phyloP scores from a whole-genome alignment of 2,329 filamentous ascomycete genomes.

The Furcasterigmium furcatum region DNA sequence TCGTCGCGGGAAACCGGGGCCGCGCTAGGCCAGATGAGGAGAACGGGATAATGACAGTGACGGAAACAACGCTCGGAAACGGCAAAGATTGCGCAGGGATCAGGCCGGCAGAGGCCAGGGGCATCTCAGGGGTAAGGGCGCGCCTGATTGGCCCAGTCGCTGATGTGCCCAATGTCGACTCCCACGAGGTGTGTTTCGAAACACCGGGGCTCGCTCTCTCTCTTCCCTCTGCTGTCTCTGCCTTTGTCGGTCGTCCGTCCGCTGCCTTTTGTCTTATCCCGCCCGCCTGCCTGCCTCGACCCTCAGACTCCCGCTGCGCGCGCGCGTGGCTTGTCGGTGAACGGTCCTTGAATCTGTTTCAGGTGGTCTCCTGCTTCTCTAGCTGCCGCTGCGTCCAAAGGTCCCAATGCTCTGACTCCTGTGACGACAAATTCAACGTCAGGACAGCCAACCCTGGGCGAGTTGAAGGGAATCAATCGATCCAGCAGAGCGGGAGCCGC shows the following conservation, averaged over 20 bases:
- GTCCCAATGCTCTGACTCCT: too few relatives aligned
- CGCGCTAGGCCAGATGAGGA: background rate
- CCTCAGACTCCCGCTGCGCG: too few relatives aligned
- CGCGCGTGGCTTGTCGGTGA: conserved; percentile 8
- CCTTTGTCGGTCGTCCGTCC: background rate
- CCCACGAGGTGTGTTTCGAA: conserved; percentile 2
- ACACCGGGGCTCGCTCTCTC: conserved; percentile 1
- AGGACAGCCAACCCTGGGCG: too few relatives aligned
- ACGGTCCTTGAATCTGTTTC: conserved; percentile 15
- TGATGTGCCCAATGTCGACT: background rate
- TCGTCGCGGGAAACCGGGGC: background rate
- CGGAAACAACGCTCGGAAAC: conserved; percentile 2
- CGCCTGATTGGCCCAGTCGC: background rate
- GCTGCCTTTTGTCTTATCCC: background rate
- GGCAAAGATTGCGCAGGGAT: conserved; percentile 4
- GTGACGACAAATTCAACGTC: too few relatives aligned
- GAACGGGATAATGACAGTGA: conserved; percentile 1
- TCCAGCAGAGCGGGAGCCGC: too few relatives aligned
- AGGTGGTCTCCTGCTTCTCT: conserved; percentile 8
- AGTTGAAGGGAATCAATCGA: too few relatives aligned
- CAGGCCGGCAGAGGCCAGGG: background rate
- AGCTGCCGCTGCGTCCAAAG: background rate
- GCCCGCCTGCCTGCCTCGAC: too few relatives aligned
- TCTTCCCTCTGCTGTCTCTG: background rate
- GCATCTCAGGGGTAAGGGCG: background rate